Evolutionary conservation across 164 flowering plant species (phyloP).

Genomic region (Annona cherimola): DNA sequence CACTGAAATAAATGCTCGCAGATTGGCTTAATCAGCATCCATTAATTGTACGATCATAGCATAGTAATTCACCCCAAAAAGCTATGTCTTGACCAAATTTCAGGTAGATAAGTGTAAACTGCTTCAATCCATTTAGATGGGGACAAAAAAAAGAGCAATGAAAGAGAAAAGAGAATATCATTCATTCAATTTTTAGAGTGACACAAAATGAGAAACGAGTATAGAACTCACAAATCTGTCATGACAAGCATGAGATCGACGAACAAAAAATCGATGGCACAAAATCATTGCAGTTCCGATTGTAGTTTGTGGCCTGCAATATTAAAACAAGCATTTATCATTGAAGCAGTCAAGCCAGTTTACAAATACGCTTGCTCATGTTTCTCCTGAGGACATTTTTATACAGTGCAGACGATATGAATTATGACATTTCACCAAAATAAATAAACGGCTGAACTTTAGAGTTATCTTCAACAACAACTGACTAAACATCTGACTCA

Average conservation of each 20-base stretch:
- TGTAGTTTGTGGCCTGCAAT: conserved; percentile 92
- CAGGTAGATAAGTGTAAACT: not conserved
- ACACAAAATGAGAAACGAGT: not conserved
- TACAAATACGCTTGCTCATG: not conserved
- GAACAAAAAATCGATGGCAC: conserved; percentile 94
- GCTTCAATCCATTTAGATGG: not conserved
- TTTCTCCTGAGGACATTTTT: not conserved
- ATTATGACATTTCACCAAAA: too few species aligned
- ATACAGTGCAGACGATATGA: too few species aligned
- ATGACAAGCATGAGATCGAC: conserved; percentile 88
- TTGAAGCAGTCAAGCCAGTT: not conserved
- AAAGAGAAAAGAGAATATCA: not conserved
- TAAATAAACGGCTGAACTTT: too few species aligned
- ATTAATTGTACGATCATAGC: too few species aligned
- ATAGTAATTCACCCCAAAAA: too few species aligned
- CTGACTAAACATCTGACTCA: too few species aligned
- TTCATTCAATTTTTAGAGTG: not conserved
- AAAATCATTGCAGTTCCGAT: conserved; percentile 93
- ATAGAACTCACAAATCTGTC: conserved; percentile 85
- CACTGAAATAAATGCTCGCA: too few species aligned
- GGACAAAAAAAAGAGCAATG: not conserved
- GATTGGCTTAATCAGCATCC: too few species aligned
- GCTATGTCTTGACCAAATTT: too few species aligned
- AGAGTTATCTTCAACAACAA: too few species aligned
- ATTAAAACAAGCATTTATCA: conserved; percentile 5